phyloP scores from a whole-genome alignment of 305 asterid genomes.

The Fraxinus velutina region DNA sequence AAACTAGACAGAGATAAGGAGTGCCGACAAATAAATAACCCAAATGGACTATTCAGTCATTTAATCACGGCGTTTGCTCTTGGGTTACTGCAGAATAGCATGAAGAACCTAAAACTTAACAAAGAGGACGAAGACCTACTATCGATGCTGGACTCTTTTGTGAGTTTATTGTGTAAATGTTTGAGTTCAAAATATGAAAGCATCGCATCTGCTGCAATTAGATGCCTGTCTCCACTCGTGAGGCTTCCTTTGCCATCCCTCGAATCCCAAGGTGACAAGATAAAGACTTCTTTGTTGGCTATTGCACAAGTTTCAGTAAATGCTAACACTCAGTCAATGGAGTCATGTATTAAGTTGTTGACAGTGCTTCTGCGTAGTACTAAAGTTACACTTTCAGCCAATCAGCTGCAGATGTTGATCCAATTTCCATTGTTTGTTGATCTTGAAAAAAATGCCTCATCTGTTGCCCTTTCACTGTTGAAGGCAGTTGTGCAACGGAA shows the following conservation, averaged over 20 bases:
- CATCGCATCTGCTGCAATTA: conserved; percentile 59
- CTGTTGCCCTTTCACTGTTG: conserved; percentile 73
- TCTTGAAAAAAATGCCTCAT: conserved; percentile 76
- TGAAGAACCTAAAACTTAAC: conserved; percentile 59
- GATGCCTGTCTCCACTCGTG: conserved; percentile 66
- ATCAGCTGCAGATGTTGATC: conserved; percentile 75
- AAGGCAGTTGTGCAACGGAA: conserved; percentile 77
- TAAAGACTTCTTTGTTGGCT: conserved; percentile 66
- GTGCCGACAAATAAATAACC: conserved; percentile 21
- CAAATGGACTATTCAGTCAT: conserved; percentile 51
- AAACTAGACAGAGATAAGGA: conserved; percentile 33
- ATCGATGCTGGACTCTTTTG: conserved; percentile 72
- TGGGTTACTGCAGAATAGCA: conserved; percentile 64
- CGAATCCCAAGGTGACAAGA: conserved; percentile 59
- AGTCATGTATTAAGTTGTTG: conserved; percentile 76
- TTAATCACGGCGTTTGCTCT: conserved; percentile 72
- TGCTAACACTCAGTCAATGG: conserved; percentile 62
- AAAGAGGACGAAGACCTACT: conserved; percentile 45
- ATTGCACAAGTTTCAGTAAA: conserved; percentile 71
- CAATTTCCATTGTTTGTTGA: conserved; percentile 89
- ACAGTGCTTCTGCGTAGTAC: conserved; percentile 64
- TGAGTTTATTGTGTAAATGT: conserved; percentile 61
- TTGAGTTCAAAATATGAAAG: conserved; percentile 75
- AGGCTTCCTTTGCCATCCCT: conserved; percentile 79
- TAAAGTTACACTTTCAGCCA: conserved; percentile 66